A percentile compares a stretch with the other conserved stretches of the same genome.
Evolutionary conservation across 257 asterid species (phyloP).

Genomic region (Mitragyna speciosa): DNA sequence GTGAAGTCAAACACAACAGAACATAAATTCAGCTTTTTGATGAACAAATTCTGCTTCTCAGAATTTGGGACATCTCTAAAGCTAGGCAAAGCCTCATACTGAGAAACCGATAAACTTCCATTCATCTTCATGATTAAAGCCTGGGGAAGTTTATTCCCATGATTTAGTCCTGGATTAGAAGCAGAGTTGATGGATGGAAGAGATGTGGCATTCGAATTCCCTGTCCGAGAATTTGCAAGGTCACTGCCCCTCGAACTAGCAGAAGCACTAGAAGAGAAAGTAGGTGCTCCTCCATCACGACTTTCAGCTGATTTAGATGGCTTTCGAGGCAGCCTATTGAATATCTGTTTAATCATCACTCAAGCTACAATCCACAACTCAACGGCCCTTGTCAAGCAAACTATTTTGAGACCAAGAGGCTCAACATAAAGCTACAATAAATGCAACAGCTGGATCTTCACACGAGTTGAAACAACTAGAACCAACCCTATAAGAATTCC

Average conservation of each 20-base stretch:
- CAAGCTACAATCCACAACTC: conserved; percentile 29
- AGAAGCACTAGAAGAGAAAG: conserved; percentile 42
- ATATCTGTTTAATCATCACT: conserved; percentile 74
- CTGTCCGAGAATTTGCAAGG: conserved; percentile 32
- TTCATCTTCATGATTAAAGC: conserved; percentile 39
- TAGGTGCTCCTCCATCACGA: conserved; percentile 66
- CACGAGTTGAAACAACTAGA: conserved; percentile 18
- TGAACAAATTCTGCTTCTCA: conserved; percentile 72
- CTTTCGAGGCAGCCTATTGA: conserved; percentile 75
- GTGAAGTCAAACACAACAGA: conserved; percentile 73
- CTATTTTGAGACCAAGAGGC: conserved; percentile 1
- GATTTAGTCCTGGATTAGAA: conserved; percentile 37
- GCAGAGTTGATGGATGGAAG: conserved; percentile 32
- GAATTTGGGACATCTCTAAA: conserved; percentile 74
- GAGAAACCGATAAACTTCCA: conserved; percentile 47
- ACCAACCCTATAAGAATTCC: conserved; percentile 18
- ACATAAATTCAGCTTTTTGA: conserved; percentile 68
- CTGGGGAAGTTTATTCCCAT: conserved; percentile 29
- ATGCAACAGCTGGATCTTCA: conserved; percentile 19
- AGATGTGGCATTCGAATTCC: conserved; percentile 36
- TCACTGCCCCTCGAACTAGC: conserved; percentile 46
- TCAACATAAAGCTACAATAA: conserved; percentile 21
- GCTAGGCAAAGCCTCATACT: conserved; percentile 72
- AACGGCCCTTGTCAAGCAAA: conserved; percentile 20
- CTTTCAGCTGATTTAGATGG: conserved; percentile 58